Evolutionary conservation across 192 early-diverging fungal genomes (phyloP).

Genomic region (Coemansia sp.): DNA sequence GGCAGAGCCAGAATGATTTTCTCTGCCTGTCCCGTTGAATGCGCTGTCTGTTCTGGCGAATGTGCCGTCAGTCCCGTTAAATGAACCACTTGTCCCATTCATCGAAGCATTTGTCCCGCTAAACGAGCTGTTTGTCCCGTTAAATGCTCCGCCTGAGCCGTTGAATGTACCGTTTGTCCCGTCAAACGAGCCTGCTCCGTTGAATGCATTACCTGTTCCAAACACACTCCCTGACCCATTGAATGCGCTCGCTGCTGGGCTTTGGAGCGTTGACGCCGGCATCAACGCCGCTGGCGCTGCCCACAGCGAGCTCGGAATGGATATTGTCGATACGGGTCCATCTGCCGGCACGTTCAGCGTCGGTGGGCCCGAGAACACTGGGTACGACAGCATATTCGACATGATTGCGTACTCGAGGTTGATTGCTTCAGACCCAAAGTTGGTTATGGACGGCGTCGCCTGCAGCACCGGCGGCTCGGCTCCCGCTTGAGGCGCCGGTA

Average conservation of each 20-base stretch:
- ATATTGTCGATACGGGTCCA: conserved; percentile 32
- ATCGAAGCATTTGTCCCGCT: too few relatives aligned
- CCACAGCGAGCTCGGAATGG: conserved; percentile 52
- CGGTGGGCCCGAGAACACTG: conserved; percentile 48
- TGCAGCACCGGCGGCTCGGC: conserved; percentile 16
- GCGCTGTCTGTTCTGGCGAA: neutral
- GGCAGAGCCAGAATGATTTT: neutral
- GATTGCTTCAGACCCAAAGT: conserved; percentile 84
- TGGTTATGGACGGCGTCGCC: conserved; percentile 21
- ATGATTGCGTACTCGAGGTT: conserved; percentile 89
- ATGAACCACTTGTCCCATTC: neutral
- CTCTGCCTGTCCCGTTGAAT: neutral
- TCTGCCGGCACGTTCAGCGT: conserved; percentile 18
- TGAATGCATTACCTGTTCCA: neutral
- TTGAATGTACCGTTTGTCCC: conserved; percentile 1
- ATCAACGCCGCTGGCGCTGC: conserved; percentile 24
- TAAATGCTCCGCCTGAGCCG: neutral
- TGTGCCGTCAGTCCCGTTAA: neutral
- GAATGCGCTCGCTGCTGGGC: neutral
- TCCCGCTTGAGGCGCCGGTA: conserved; percentile 4
- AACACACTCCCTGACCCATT: too few relatives aligned
- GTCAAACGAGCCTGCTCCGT: neutral
- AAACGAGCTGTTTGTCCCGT: too few relatives aligned
- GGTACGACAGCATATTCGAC: conserved; percentile 81
- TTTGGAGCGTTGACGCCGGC: conserved; percentile 3